Percentiles rank a stretch among this genome's conserved stretches.
Conservation (phyloP, 805 yeast species). For the Teunomyces stri region DNA sequence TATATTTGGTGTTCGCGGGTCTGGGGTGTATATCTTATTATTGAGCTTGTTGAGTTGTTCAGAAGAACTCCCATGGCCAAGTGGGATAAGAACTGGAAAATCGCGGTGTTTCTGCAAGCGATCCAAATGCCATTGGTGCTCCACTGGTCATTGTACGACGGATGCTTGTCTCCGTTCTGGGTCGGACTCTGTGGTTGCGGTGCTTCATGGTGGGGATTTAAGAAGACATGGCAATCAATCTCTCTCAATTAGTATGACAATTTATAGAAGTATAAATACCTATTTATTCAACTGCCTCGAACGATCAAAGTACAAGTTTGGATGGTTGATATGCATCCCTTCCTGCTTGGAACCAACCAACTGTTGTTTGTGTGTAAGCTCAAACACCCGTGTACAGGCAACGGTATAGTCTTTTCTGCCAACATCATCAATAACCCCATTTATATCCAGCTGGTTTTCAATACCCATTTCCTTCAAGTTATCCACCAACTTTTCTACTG, state of each 20-base stretch:
- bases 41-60: conserved; percentile 40
- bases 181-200: conserved; percentile 46
- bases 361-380: conserved; percentile 55
- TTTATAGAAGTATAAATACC: conserved; percentile 1
- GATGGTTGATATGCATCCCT: conserved; percentile 72
- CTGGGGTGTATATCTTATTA: conserved; percentile 41
- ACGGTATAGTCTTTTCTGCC: conserved; percentile 69
- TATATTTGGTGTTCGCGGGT: conserved; percentile 45
- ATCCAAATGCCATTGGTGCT: conserved; percentile 42
- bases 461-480: conserved; percentile 66
- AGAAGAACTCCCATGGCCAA: conserved; percentile 39
- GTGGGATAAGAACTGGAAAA: conserved; percentile 36
- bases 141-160: conserved; percentile 45
- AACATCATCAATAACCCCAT: conserved; percentile 65
- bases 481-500: conserved; percentile 56
- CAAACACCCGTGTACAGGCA: conserved; percentile 90
- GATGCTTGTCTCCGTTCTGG: conserved; percentile 47
- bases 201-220: conserved; percentile 44
- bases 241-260: conserved; percentile 18
- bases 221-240: conserved; percentile 34
- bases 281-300: conserved; percentile 53
- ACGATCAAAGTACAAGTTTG: conserved; percentile 83
- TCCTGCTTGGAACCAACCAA: conserved; percentile 40
- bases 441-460: conserved; percentile 52
- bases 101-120: conserved; percentile 33